These are phyloP conservation scores for Chrysanthemum makinoi DNA, from an alignment of 129 eudicot species.

Conservation along the genomic window DNA sequence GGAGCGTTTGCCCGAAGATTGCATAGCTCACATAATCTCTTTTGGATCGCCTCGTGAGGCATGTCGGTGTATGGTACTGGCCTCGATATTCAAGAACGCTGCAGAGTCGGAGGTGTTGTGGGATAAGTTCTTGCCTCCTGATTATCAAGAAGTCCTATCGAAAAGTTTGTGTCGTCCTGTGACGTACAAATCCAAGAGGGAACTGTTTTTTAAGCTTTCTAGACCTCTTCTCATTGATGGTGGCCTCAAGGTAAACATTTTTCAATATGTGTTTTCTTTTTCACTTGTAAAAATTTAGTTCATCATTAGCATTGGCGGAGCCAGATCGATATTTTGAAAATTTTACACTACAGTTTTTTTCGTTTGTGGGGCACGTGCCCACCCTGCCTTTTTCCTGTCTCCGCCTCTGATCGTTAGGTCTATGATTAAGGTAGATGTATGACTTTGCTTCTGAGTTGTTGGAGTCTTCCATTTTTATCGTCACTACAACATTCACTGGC, in stretches of 20 bases:
- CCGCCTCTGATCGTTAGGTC: no score
- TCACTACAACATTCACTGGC: no score
- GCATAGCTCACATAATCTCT: constrained; percentile 50
- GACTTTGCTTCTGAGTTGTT: background rate
- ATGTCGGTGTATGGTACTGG: constrained; percentile 32
- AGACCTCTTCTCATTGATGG: constrained; percentile 41
- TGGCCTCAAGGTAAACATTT: constrained; percentile 38
- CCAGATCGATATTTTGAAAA: no score
- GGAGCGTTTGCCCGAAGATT: constrained; percentile 52
- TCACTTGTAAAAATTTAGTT: no score
- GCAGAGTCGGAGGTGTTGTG: constrained; percentile 56
- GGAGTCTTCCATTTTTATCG: background rate
- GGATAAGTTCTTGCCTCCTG: constrained; percentile 59
- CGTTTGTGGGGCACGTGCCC: no score
- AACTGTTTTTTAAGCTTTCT: constrained; percentile 40
- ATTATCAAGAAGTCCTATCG: constrained; percentile 40
- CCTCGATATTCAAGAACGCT: constrained; percentile 25
- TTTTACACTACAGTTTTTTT: no score
- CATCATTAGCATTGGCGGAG: no score
- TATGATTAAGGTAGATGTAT: no score
- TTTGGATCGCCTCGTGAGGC: constrained; percentile 50
- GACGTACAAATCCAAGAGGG: constrained; percentile 46
- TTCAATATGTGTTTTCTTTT: background rate
- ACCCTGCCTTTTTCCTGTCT: no score
- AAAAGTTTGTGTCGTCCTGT: constrained; percentile 30